Base-by-base conservation (phyloP, 768 basidiomycete genomes). In the Cubamyces sp. region DNA sequence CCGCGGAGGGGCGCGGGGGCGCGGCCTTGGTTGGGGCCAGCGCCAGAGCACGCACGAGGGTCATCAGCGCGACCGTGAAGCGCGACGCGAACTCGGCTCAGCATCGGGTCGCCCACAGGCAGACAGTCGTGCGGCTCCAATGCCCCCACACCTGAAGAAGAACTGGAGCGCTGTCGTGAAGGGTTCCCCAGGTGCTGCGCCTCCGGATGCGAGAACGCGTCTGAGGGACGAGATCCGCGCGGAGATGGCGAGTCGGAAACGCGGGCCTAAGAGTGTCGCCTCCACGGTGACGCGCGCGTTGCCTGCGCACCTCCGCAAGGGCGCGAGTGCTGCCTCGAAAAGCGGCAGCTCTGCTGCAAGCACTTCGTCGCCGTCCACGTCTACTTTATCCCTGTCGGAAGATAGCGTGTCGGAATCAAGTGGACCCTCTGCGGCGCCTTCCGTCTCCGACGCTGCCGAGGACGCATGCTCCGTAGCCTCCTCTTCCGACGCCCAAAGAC, bases 281-380 rank as follows among this genome's bases (percentile, higher is more conserved):
- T 37, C 51, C 0, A 25, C 39, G 19, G 19, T 45, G 9, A 18
- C 23, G 45, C 42, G 43, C 43, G 21, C 42, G 45, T 39, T 60
- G 59, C 59, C 60, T 23, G 18, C 60, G 39, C 47, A 54, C 39
- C 25, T 61, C 40, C 53, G 34, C 37, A 49, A 54, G 37, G 53
- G 52, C 46, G 43, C 59, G 15, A 40, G 30, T 21, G 16, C 18
- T 3, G 34, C 23, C 1, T 5, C 46, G 53, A 54, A 28, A 19
- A 26, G 26, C 18, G 23, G 25, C 3, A n/a, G 15, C 19, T 39
- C 45, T 9, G 12, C 47, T 19, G 43, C 49, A 26, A 54, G 54
- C 14, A 30, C 26, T 7, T 37, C 34, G 2, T 48, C 56, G 40
- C 28, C 43, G 7, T 23, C 34, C 12, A 41, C 41, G 5, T 51